phyloP scores from a whole-genome alignment of 2,329 filamentous ascomycete genomes.

The Neonectria sp. region DNA sequence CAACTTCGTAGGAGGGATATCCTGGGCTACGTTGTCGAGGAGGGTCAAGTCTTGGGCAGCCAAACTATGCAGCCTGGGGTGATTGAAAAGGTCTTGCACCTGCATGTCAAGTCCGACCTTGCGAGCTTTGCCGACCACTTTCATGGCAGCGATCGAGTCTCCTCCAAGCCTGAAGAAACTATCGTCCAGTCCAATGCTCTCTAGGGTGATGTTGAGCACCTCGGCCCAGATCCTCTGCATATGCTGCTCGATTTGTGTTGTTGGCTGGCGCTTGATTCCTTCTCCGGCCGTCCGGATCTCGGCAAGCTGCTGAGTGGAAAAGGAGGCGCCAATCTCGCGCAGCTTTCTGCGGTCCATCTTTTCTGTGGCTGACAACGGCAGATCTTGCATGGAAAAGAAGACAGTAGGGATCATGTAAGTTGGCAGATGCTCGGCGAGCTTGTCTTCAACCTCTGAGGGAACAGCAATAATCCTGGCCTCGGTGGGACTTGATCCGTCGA shows the following conservation, averaged over 20 bases:
- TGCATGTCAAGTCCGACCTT: slow-evolving; percentile 23
- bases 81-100: background rate
- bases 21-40: background rate
- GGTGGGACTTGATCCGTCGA: background rate
- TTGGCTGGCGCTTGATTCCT: slow-evolving; percentile 19
- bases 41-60: background rate
- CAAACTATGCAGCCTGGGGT: background rate
- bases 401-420: slow-evolving; percentile 40
- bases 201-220: slow-evolving; percentile 51
- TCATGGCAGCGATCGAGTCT: slow-evolving; percentile 67
- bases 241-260: slow-evolving; percentile 30
- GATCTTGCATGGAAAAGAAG: slow-evolving; percentile 26
- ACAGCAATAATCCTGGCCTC: background rate
- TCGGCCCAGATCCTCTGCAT: slow-evolving; percentile 56
- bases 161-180: slow-evolving; percentile 67
- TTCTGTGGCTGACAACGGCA: slow-evolving; percentile 35
- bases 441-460: background rate
- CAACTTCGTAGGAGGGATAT: slow-evolving; percentile 10
- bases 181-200: slow-evolving; percentile 57
- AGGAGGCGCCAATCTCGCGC: slow-evolving; percentile 20
- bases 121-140: slow-evolving; percentile 50
- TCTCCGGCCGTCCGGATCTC: slow-evolving; percentile 40
- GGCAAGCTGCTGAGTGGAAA: slow-evolving; percentile 55
- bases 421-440: slow-evolving; percentile 26
- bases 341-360: slow-evolving; percentile 36